Evolutionary conservation across 805 yeast genomes (phyloP).

Genomic region (Myxozyma neglecta): DNA sequence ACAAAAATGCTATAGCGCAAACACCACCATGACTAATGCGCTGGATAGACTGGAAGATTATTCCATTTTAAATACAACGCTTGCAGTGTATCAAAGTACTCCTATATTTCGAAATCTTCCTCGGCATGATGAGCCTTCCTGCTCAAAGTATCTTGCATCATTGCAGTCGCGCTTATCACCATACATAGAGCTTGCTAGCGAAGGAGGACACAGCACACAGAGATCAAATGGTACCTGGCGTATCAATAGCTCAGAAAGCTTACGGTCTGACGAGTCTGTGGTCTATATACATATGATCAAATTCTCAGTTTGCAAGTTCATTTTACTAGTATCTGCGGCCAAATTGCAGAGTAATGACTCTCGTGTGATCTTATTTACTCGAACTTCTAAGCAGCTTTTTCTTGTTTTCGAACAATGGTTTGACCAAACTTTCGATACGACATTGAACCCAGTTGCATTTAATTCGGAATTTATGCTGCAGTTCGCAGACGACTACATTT

Average conservation of each 20-base stretch:
- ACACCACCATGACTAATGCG: neutral
- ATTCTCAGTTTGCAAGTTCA: slow-evolving; percentile 9
- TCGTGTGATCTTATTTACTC: slow-evolving; percentile 4
- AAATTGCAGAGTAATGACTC: neutral
- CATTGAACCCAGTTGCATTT: slow-evolving; percentile 4
- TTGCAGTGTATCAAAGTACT: slow-evolving; percentile 7
- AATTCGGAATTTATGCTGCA: neutral
- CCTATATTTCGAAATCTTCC: slow-evolving; percentile 2
- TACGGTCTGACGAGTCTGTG: neutral
- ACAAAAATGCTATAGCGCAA: no score
- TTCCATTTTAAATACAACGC: neutral
- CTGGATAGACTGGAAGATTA: neutral
- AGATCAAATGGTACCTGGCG: slow-evolving; percentile 7
- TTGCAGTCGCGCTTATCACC: slow-evolving; percentile 10
- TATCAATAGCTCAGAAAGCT: neutral
- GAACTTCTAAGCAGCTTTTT: slow-evolving; percentile 12
- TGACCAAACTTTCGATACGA: slow-evolving; percentile 15
- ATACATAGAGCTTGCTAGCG: neutral
- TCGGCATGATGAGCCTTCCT: neutral
- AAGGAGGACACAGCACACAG: neutral
- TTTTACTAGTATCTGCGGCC: slow-evolving; percentile 1
- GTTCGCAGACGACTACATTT: slow-evolving; percentile 14
- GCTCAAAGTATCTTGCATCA: slow-evolving; percentile 8
- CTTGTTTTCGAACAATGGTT: slow-evolving; percentile 17
- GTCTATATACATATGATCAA: slow-evolving; percentile 3